Percentiles rank a stretch among this genome's conserved stretches.
These are phyloP conservation scores for Taphrina populina DNA, from an alignment of 1,139 yeast species.

Conservation along the genomic window DNA sequence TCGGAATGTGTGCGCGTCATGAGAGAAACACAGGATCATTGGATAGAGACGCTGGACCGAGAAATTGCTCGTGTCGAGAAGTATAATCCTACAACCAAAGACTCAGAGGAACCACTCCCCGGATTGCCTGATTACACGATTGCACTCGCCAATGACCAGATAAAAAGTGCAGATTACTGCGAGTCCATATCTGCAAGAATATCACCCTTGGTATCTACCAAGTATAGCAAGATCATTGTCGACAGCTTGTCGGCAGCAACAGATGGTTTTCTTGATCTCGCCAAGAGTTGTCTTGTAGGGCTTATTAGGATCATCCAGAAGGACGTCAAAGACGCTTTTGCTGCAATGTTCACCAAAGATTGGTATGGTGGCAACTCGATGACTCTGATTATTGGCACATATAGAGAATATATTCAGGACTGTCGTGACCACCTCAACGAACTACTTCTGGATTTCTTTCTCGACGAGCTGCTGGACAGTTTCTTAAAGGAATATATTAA, in stretches of 20 bases:
- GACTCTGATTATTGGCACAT: slow-evolving; percentile 45
- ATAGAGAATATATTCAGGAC: slow-evolving; percentile 43
- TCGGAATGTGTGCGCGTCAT: slow-evolving; percentile 68
- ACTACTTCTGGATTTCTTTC: slow-evolving; percentile 54
- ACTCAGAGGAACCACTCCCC: slow-evolving; percentile 49
- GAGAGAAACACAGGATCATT: slow-evolving; percentile 53
- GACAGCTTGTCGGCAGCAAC: slow-evolving; percentile 61
- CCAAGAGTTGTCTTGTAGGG: slow-evolving; percentile 65
- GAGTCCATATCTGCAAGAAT: slow-evolving; percentile 71
- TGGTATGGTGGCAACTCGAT: slow-evolving; percentile 47
- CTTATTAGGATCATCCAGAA: slow-evolving; percentile 67
- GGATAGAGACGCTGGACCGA: slow-evolving; percentile 51
- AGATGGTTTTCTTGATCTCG: slow-evolving; percentile 74
- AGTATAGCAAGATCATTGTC: slow-evolving; percentile 58
- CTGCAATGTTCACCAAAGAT: slow-evolving; percentile 52
- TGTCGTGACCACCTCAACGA: slow-evolving; percentile 56
- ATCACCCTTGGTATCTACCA: slow-evolving; percentile 63
- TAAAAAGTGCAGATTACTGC: slow-evolving; percentile 75
- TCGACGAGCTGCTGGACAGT: slow-evolving; percentile 56
- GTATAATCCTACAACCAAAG: slow-evolving; percentile 46
- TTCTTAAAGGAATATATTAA: slow-evolving; percentile 52
- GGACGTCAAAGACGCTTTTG: slow-evolving; percentile 58
- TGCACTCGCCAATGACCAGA: slow-evolving; percentile 85
- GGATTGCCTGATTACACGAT: slow-evolving; percentile 76
- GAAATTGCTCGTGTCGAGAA: slow-evolving; percentile 55